These are phyloP conservation scores for Musa schizocarpa DNA, from an alignment of 176 grass and related monocot genomes.

Conservation along the genomic window DNA sequence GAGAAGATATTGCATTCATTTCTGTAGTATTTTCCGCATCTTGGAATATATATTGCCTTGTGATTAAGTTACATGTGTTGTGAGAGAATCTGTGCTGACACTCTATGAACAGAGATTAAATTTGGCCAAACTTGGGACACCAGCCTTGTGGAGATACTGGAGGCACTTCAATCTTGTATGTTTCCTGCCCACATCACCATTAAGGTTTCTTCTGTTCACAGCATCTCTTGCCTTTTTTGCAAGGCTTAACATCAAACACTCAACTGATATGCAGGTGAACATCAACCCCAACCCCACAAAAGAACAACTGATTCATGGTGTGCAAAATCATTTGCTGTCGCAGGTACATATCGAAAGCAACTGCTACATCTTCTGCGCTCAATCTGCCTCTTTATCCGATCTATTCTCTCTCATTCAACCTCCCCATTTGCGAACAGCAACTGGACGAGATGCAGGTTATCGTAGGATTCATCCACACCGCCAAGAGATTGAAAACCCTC, in stretches of 20 bases:
- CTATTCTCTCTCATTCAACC: background rate
- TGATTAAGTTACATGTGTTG: background rate
- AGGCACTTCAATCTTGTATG: conserved; percentile 79
- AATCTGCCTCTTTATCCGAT: too few relatives aligned
- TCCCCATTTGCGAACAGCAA: background rate
- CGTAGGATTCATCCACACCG: conserved; percentile 2
- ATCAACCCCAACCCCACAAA: conserved; percentile 65
- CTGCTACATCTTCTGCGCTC: too few relatives aligned
- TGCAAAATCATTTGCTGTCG: conserved; percentile 69
- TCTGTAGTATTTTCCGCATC: too few relatives aligned
- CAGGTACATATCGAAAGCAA: conserved; percentile 31
- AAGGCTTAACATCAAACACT: background rate
- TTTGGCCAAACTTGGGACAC: conserved; percentile 57
- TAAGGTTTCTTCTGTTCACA: background rate
- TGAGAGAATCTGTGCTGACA: background rate
- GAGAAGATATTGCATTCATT: conserved; percentile 13
- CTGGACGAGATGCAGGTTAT: conserved; percentile 21
- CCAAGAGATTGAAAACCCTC: conserved; percentile 4
- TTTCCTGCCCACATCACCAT: background rate
- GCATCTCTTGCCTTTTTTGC: background rate
- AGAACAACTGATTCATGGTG: conserved; percentile 52
- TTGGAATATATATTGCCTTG: background rate
- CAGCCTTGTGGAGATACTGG: conserved; percentile 83
- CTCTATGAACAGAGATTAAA: conserved; percentile 55
- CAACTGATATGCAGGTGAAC: conserved; percentile 33